Conservation (phyloP, 2,329 filamentous ascomycete genomes). For the Clarireedia monteithiana region DNA sequence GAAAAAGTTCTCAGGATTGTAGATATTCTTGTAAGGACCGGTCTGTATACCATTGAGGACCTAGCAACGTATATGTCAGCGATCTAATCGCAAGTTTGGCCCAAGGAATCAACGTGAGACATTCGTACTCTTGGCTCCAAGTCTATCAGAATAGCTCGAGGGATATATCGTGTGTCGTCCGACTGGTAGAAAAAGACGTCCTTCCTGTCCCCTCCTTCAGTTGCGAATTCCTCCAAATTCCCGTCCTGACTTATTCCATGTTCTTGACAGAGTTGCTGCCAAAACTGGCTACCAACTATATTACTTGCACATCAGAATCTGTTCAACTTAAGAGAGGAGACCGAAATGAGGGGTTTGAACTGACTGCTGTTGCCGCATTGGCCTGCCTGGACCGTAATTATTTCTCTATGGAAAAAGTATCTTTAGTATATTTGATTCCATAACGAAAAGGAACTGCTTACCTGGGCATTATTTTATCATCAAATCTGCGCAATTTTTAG, state of each 20-base stretch:
- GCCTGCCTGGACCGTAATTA: conserved; percentile 97
- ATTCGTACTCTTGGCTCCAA: conserved; percentile 73
- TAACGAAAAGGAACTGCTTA: conserved; percentile 9
- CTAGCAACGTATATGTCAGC: conserved; percentile 30
- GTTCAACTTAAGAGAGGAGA: background rate
- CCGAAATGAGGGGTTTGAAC: conserved; percentile 33
- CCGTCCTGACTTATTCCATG: conserved; percentile 97
- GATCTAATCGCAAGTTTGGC: background rate
- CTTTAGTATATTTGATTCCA: conserved; percentile 10
- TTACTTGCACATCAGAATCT: conserved; percentile 9
- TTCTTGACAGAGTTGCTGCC: conserved; percentile 97
- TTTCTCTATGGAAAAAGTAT: conserved; percentile 58
- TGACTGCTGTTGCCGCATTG: conserved; percentile 98
- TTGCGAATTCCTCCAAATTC: conserved; percentile 95
- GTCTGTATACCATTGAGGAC: conserved; percentile 90
- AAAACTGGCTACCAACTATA: conserved; percentile 91
- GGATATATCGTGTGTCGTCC: conserved; percentile 97
- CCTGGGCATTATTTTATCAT: conserved; percentile 30
- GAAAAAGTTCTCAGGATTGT: conserved; percentile 99
- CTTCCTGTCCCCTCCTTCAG: conserved; percentile 93
- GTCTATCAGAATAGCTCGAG: conserved; percentile 89
- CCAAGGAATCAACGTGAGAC: background rate
- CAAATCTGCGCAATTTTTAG: conserved; percentile 1
- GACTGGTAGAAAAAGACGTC: conserved; percentile 99
- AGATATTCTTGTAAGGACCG: conserved; percentile 94